These are phyloP conservation scores for Helichrysum umbraculigerum DNA, from an alignment of 129 eudicot genomes.

Conservation along the genomic window DNA sequence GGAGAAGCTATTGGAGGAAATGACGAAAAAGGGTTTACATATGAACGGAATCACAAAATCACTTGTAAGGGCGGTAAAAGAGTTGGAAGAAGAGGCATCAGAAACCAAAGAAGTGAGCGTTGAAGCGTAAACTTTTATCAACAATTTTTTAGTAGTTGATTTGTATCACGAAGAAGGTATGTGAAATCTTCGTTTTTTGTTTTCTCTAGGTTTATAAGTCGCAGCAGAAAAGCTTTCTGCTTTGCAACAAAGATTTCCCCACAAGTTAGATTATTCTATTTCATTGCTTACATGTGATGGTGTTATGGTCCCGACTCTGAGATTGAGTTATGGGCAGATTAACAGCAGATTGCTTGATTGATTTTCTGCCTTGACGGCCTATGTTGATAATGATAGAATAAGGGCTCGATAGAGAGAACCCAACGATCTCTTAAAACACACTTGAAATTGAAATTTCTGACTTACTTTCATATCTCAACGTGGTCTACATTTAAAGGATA, in stretches of 20 bases:
- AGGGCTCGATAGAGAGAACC: too few species aligned
- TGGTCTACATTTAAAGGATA: too few species aligned
- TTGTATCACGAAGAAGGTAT: slow-evolving; percentile 35
- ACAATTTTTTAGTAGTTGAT: slow-evolving; percentile 26
- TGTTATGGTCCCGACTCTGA: too few species aligned
- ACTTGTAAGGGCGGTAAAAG: slow-evolving; percentile 77
- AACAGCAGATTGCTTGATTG: too few species aligned
- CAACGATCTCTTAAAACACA: too few species aligned
- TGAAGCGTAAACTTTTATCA: slow-evolving; percentile 37
- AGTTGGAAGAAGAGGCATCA: slow-evolving; percentile 57
- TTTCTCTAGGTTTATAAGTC: slow-evolving; percentile 22
- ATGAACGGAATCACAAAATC: slow-evolving; percentile 69
- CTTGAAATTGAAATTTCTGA: too few species aligned
- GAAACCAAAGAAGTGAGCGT: slow-evolving; percentile 29
- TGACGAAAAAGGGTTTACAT: slow-evolving; percentile 64
- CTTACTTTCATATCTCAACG: too few species aligned
- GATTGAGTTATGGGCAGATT: too few species aligned
- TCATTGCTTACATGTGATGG: background rate
- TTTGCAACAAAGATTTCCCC: slow-evolving; percentile 9
- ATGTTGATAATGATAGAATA: too few species aligned
- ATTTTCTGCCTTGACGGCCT: too few species aligned
- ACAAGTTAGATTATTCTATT: slow-evolving; percentile 17
- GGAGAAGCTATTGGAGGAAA: slow-evolving; percentile 59
- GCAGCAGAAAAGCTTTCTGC: slow-evolving; percentile 22
- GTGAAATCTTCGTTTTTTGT: slow-evolving; percentile 25